These are phyloP conservation scores for Penstemon eatonii DNA, from an alignment of 257 asterid genomes.

Conservation along the genomic window DNA sequence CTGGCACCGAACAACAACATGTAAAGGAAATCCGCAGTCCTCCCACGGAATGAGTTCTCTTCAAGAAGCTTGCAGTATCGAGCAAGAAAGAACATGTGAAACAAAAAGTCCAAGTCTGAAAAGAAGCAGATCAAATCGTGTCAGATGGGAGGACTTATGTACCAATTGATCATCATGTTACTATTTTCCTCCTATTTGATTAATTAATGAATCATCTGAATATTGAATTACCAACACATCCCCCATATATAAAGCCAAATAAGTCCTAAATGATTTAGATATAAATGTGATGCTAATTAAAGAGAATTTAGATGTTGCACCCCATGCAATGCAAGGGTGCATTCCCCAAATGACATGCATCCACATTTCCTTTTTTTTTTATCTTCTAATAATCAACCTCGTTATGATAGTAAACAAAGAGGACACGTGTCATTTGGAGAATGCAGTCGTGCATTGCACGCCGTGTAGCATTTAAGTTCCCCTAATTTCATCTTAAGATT, in stretches of 20 bases:
- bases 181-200: constrained; percentile 7
- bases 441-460: too few relatives aligned
- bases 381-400: too few relatives aligned
- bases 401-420: too few relatives aligned
- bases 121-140: constrained; percentile 24
- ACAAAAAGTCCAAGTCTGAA: constrained; percentile 95
- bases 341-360: too few relatives aligned
- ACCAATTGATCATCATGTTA: not conserved
- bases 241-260: not conserved
- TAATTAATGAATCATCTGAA: not conserved
- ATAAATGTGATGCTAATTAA: too few relatives aligned
- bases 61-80: constrained; percentile 99
- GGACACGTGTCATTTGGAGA: too few relatives aligned
- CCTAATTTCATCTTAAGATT: too few relatives aligned
- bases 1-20: constrained; percentile 95
- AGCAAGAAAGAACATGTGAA: constrained; percentile 99
- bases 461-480: too few relatives aligned
- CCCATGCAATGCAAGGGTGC: too few relatives aligned
- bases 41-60: constrained; percentile 94
- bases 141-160: constrained; percentile 16
- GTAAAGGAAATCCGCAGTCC: constrained; percentile 96
- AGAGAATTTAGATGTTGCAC: too few relatives aligned
- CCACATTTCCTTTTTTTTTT: too few relatives aligned
- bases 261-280: not conserved
- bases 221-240: not conserved